These are phyloP conservation scores for Chlorokybus atmophyticus DNA, from an alignment of 139 green algal genomes.

Conservation along the genomic window DNA sequence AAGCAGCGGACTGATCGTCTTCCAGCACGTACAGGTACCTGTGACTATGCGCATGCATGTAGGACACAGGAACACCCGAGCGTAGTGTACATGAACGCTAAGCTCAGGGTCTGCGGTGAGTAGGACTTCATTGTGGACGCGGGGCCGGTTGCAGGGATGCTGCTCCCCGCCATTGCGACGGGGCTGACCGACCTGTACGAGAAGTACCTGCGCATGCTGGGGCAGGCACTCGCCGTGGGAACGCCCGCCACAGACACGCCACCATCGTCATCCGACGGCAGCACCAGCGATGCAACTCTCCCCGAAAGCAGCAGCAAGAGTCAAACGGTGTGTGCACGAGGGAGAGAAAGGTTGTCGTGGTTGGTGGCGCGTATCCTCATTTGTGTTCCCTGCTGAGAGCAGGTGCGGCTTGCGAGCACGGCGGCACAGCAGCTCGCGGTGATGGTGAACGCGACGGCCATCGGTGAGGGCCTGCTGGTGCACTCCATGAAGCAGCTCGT, in stretches of 20 bases:
- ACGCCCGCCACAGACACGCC: conserved; percentile 1
- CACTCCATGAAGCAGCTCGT: no score
- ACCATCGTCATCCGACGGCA: no score
- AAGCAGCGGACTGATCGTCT: conserved; percentile 19
- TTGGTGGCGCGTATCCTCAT: no score
- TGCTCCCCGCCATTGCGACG: conserved; percentile 18
- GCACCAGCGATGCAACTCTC: no score
- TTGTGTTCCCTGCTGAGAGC: neutral
- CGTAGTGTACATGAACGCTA: no score
- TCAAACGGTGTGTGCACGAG: no score
- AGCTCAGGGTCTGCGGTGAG: no score
- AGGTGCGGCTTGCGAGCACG: neutral
- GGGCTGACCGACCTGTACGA: conserved; percentile 22
- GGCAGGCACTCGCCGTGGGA: conserved; percentile 12
- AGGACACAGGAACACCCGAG: no score
- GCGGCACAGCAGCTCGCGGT: conserved; percentile 26
- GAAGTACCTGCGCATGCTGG: conserved; percentile 17
- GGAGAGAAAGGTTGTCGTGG: no score
- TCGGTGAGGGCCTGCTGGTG: conserved; percentile 16
- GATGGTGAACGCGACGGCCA: conserved; percentile 12
- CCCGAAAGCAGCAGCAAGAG: no score
- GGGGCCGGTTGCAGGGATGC: conserved; percentile 19
- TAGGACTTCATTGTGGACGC: conserved; percentile 30
- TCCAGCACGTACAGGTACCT: conserved; percentile 26
- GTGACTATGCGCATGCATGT: no score